These are phyloP conservation scores for Solidago caesia DNA, from an alignment of 129 eudicot species.

Conservation along the genomic window DNA sequence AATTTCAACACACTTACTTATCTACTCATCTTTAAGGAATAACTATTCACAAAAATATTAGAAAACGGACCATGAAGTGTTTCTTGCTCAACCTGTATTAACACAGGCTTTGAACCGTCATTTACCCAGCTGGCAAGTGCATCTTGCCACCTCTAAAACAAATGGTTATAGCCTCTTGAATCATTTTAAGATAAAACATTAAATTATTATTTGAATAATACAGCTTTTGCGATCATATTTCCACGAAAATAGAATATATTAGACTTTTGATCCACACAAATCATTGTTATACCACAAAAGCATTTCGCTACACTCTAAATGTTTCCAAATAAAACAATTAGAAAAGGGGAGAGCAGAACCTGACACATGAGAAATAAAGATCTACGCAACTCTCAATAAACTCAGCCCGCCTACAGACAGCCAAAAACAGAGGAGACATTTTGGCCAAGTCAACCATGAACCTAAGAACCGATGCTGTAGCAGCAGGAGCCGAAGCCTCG, in stretches of 20 bases:
- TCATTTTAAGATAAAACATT: background rate
- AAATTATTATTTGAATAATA: background rate
- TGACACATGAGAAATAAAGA: slow-evolving; percentile 90
- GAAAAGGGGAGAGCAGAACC: slow-evolving; percentile 39
- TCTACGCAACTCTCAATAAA: slow-evolving; percentile 88
- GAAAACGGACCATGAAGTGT: background rate
- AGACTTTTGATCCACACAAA: background rate
- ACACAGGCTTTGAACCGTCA: background rate
- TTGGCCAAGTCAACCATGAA: slow-evolving; percentile 96
- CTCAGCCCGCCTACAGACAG: slow-evolving; percentile 79
- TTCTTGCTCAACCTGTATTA: background rate
- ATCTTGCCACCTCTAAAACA: background rate
- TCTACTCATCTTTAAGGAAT: background rate
- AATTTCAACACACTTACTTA: background rate
- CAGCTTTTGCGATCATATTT: background rate
- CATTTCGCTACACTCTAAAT: background rate
- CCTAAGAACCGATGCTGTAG: slow-evolving; percentile 87
- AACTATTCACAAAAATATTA: background rate
- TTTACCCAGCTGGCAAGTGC: background rate
- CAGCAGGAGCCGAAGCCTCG: slow-evolving; percentile 98
- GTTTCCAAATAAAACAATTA: background rate
- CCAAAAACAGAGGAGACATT: slow-evolving; percentile 88
- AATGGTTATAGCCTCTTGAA: background rate
- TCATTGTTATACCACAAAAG: no score
- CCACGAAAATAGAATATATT: no score